Conservation (phyloP, 208 protist species). For the Trypanosoma scelopori region DNA sequence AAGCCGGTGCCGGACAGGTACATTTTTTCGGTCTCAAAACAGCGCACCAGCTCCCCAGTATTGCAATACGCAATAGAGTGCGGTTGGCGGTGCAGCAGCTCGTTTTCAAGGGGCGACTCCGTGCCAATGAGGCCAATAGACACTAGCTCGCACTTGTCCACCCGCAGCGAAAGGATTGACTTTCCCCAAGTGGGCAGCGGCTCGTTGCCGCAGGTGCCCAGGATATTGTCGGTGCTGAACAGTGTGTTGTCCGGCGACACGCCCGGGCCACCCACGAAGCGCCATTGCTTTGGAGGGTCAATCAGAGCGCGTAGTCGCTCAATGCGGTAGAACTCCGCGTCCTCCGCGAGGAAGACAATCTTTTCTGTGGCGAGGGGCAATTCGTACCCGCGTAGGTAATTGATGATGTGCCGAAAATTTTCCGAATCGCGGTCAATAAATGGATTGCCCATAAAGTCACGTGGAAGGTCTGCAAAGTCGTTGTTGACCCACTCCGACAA, state of each 20-base stretch:
- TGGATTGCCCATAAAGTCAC: slow-evolving; percentile 63
- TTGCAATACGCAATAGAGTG: slow-evolving; percentile 75
- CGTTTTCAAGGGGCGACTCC: slow-evolving; percentile 39
- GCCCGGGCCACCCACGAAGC: slow-evolving; percentile 73
- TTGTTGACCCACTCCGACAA: slow-evolving; percentile 62
- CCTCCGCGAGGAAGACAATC: slow-evolving; percentile 72
- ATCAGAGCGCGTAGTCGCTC: slow-evolving; percentile 56
- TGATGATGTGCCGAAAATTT: slow-evolving; percentile 79
- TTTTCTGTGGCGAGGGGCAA: slow-evolving; percentile 59
- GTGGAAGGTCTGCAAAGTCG: slow-evolving; percentile 70
- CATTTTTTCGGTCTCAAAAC: slow-evolving; percentile 13
- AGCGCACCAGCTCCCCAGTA: slow-evolving; percentile 65
- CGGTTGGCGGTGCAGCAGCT: slow-evolving; percentile 49
- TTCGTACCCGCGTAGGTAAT: slow-evolving; percentile 86
- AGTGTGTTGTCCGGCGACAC: slow-evolving; percentile 50
- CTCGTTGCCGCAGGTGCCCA: slow-evolving; percentile 70
- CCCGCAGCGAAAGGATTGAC: slow-evolving; percentile 60
- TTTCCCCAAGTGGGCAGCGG: slow-evolving; percentile 46
- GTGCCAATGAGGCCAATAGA: slow-evolving; percentile 68
- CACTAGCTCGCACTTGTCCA: slow-evolving; percentile 80
- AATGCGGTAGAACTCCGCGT: slow-evolving; percentile 68
- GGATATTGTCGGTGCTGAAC: slow-evolving; percentile 77
- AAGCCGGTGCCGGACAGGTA: slow-evolving; percentile 47
- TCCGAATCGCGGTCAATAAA: slow-evolving; percentile 84
- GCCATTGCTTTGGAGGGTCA: slow-evolving; percentile 50